Base-by-base conservation (phyloP, 306 rosid genomes). In the Vigna unguiculata region DNA sequence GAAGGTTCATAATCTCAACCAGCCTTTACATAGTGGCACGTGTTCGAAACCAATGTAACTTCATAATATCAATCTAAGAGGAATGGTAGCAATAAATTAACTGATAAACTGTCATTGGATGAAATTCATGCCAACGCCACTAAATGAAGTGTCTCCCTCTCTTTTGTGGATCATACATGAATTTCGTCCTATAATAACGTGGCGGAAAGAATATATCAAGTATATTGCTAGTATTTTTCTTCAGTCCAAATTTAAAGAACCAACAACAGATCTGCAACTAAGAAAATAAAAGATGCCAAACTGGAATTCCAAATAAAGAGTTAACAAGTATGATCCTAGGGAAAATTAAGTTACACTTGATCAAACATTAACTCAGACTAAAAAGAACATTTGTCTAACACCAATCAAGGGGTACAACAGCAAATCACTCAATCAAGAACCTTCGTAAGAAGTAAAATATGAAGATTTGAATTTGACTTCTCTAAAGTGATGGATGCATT, bases 391-490 rank as follows among this genome's bases (percentile, higher is more conserved):
- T 63, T 9, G 69, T 59, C 21, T 9, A 47, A 55, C 38, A 12
- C 40, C 11, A 64, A 64, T 74, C 22, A 24, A 48, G 69, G 46
- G 28, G 19, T 49, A 49, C 38, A 58, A 41, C 19, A 38, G 19
- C 71, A n/a, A 61, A 41, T 4, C 60, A 57, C 20, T 63, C 72
- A 49, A 60, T 20, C 22, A 80, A 49, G 41, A 63, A 63, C 61
- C 24, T 61, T 2, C 8, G 6, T 43, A 58, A 43, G 32, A 63
- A 30, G 79, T 47, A 40, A 40, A 10, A 45, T n/a, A 24, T 67
- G 66, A 54, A 34, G 60, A 53, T 57, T 24, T 24, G 22, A 60
- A 61, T 32, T 61, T 34, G 68, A 45, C 24, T 61, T 6, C 46
- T 30, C 68, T 25, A 32, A 61, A 28, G 17, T 25, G 43, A 59